Evolutionary conservation across 306 rosid species (phyloP), one percentile per base, ranked within the genome.

Genomic region (Morella rubra): DNA sequence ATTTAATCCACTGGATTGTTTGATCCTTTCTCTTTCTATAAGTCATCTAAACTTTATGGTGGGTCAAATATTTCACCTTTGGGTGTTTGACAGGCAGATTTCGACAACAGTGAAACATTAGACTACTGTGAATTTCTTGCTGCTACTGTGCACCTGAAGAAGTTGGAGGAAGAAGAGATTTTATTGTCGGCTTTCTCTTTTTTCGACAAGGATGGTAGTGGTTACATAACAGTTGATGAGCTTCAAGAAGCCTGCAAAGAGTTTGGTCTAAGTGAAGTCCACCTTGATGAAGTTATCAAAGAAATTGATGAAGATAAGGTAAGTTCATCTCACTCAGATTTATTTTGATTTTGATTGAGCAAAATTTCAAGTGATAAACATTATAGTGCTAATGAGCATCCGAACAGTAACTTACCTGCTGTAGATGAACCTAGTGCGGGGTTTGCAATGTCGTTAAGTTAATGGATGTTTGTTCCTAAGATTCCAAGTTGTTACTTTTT

Each of bases 91-190:
- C 76, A 88, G 91, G 89, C 89, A 9, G 91, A 88, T 72, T 77
- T 85, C 46, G 87, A 88, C 70, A 80, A 86, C 4, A 88, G 85
- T 4, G 89, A 89, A 53, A 85, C 91, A 75, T 84, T 88, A 58
- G 91, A 88, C 69, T 87, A 85, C 42, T 87, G 89, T 6, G 91
- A 87, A 85, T 87, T 87, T 83, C 78, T 87, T 75, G 91, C 91
- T 44, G 91, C 91, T 8, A 88, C 91, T n/a, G 71, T 88, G 52
- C 91, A 88, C 82, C 73, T 85, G 62, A 88, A 88, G 55, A 88
- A 88, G 77, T 77, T 88, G 70, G 91, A 88, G 80, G 84, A 88
- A 75, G 91, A 88, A 74, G 91, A 88, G 65, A 85, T 85, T 60
- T 65, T 88, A 75, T 61, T 88, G 67, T 79, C 88, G 37, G 91